phyloP scores from a whole-genome alignment of 768 basidiomycete genomes.

The Amanita fuliginea region DNA sequence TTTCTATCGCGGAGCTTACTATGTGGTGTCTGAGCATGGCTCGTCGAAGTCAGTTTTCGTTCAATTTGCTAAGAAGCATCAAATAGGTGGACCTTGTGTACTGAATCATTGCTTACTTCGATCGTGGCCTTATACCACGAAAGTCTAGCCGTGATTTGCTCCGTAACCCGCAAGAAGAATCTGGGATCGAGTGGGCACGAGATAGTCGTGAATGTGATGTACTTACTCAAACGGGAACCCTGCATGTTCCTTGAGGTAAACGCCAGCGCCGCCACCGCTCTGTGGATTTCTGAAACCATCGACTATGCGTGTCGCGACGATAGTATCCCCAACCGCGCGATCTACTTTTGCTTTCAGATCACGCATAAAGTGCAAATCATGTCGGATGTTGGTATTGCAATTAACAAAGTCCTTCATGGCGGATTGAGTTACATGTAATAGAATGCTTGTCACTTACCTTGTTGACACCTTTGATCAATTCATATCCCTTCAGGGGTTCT shows the following conservation, averaged over 20 bases:
- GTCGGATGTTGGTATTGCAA: conserved; percentile 48
- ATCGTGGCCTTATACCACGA: conserved; percentile 75
- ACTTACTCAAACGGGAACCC: conserved; percentile 75
- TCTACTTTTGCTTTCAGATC: conserved; percentile 70
- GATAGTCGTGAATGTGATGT: background rate
- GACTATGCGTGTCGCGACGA: conserved; percentile 63
- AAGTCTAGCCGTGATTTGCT: conserved; percentile 61
- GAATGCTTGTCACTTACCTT: conserved; percentile 33
- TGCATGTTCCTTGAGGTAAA: conserved; percentile 67
- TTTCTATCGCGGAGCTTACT: conserved; percentile 26
- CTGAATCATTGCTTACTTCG: conserved; percentile 36
- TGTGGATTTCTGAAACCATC: conserved; percentile 74
- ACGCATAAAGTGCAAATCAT: conserved; percentile 53
- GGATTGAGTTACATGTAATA: conserved; percentile 1
- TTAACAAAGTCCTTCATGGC: conserved; percentile 51
- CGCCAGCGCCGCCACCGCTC: conserved; percentile 33
- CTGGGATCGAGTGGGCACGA: conserved; percentile 22
- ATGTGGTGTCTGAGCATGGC: conserved; percentile 67
- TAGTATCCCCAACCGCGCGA: conserved; percentile 71
- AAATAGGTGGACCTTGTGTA: background rate
- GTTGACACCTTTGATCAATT: conserved; percentile 53
- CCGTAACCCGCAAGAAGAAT: conserved; percentile 62
- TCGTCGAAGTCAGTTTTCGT: conserved; percentile 59
- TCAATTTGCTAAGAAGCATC: conserved; percentile 57
- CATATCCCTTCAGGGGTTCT: conserved; percentile 64